Base-by-base conservation (phyloP, 768 basidiomycete genomes). In the Leccinum variicolor region DNA sequence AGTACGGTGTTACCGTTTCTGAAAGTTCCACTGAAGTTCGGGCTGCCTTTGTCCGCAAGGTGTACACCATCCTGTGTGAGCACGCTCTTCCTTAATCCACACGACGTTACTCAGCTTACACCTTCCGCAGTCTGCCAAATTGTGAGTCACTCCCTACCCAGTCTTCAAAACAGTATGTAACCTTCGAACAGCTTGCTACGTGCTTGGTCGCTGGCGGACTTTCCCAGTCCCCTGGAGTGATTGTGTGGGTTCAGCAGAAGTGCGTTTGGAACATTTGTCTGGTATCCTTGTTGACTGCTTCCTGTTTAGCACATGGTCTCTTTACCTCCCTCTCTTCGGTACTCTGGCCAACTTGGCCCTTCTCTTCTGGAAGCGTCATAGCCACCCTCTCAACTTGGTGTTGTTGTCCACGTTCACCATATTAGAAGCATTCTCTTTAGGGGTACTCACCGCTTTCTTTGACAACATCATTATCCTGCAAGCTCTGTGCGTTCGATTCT, bases 291-390 rank as follows among this genome's bases (percentile, higher is more conserved):
- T 51, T 52, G 7, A 61, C 46, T 46, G 23, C 52, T 51, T 28
- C 13, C 56, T 45, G 46, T 55, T 49, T 48, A 92, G 90, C 67
- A 66, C 78, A 34, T 96, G 94, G 94, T 68, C 88, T 3, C 84
- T 93, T 75, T 92, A 89, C 68, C 75, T 91, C 23, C 85, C 90
- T 11, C 77, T 92, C 36, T 81, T 94, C 60, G 91, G 86, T 21
- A 88, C 91, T 21, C 76, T 98, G 57, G 71, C 89, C 65, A 89
- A 89, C 59, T 84, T 97, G 28, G 85, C 86, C 1, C 74, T 91
- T 34, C 81, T 94, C 5, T 96, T 85, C 77, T 95, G 90, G 90
- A 95, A 97, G 74, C 86, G 95, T 56, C 94, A 96, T 73, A 85
- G 83, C 69, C 85, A 92, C 70, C 96, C 96, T 23, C 77, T 84